Base-by-base conservation (phyloP, 768 basidiomycete species). In the Punctularia strigosozonata region DNA sequence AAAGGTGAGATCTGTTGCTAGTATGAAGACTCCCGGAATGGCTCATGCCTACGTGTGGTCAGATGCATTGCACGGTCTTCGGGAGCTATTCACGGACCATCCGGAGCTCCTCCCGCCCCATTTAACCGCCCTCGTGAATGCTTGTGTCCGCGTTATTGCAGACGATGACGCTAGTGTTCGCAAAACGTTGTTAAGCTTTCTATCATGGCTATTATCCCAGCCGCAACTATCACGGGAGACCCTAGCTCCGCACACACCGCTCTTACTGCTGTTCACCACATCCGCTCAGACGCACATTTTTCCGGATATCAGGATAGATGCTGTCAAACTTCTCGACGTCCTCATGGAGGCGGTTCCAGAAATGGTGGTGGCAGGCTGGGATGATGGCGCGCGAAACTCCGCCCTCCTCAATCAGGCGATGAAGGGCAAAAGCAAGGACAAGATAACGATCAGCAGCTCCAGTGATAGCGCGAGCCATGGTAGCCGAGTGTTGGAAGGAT, bases 271-370 rank as follows among this genome's bases (percentile, higher is more conserved):
- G 13, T 94, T 91, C 54, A 77, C 78, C 0, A 80, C 86, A 5
- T 94, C 91, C 7, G 88, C 89, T 0, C 82, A 92, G 55, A 91
- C 88, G 0, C 85, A 92, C 50, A 94, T 98, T 34, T 95, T 91
- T 56, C 91, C 91, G 17, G 89, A 94, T 56, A 89, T 97, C 43
- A 74, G 90, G 13, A 71, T 97, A 26, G 92, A 97, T 52, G 87
- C 89, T 3, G 68, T 94, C 39, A 77, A 80, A 10, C 75, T 89
- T 47, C 58, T 97, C 31, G 72, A 84, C 49, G 53, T 92, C 18
- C 67, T 89, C 28, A 66, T 95, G 3, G 75, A 80, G 25, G 51
- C 65, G 42, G 73, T 83, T 4, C 89, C 91, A 7, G 65, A 68
- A 30, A 60, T 68, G 6, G 75, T 90, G 4, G 70, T 80, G 3